Evolutionary conservation across 805 yeast species (phyloP), one percentile per base, ranked within the genome.

Genomic region (Lipomyces orientalis): DNA sequence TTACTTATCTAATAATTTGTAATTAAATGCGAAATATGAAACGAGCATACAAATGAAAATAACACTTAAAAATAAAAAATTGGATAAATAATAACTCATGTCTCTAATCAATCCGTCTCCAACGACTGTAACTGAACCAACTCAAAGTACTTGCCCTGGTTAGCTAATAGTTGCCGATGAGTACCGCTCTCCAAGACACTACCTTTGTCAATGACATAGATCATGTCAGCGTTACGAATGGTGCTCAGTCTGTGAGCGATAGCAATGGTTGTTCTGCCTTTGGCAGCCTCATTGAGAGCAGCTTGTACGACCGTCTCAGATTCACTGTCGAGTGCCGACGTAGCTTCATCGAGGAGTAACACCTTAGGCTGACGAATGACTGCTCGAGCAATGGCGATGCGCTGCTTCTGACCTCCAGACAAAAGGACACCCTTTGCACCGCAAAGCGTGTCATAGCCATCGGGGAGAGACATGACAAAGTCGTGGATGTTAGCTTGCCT

Each of bases 201-300:
- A 22, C 93, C 93, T 57, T 80, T 76, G 60, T 82, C 81, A 64
- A 89, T 75, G 64, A 87, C 82, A 58, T 83, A 82, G 31, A 89
- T 86, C 62, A 79, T 79, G 58, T 83, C 80, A 0, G 92, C 84
- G 65, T 82, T 81, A 58, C 80, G 77, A 67, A 87, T 87, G 0
- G 90, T 86, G 71, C 85, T 85, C 78, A 90, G 81, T 73, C 94
- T 80, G 77, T 89, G 94, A 9, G 93, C 93, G 78, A 89, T 88
- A 74, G 93, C 89, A 70, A 89, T 79, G 54, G 89, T 87, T 1
- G 93, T 89, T 73, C 93, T 87, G 35, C 86, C 80, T 16, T 78
- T 64, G 68, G 90, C 89, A 71, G 89, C 91, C 7, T 77, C 79
- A 10, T 81, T 80, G 65, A 87, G 87, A 4, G 92, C 89, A 7